Conservation (phyloP, 371 early-diverging fungal species). For the Neoconidiobolus thromboides region DNA sequence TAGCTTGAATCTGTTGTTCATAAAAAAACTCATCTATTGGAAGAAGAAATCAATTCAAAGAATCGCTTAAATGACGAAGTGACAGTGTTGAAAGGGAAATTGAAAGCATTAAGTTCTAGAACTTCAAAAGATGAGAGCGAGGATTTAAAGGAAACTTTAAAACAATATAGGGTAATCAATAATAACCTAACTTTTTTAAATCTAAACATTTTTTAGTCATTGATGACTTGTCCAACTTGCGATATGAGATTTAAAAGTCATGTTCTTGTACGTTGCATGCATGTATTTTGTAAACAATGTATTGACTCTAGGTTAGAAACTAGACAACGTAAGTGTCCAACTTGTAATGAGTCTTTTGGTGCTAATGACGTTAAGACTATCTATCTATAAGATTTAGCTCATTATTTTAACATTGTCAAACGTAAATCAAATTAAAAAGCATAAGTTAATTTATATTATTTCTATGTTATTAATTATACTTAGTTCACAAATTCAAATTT, state of each 20-base stretch:
- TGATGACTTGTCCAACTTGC: constrained; percentile 82
- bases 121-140: constrained; percentile 28
- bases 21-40: no score
- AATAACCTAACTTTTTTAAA: constrained; percentile 2
- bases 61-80: neutral
- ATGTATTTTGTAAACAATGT: constrained; percentile 91
- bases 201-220: constrained; percentile 22
- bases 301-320: constrained; percentile 75
- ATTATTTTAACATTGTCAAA: no score
- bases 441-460: no score
- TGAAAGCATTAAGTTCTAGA: constrained; percentile 12
- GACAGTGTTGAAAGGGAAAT: constrained; percentile 14
- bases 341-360: constrained; percentile 84
- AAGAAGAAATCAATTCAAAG: neutral
- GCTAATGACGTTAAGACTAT: constrained; percentile 78
- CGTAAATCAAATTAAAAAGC: no score
- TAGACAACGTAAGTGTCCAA: constrained; percentile 96
- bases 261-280: constrained; percentile 79
- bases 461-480: no score
- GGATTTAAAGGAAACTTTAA: constrained; percentile 18
- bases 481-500: no score
- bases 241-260: constrained; percentile 65
- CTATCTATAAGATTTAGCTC: constrained; percentile 35
- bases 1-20: no score
- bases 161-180: constrained; percentile 21